phyloP scores from a whole-genome alignment of 176 grass and related monocot species.

The Carex scoparia region DNA sequence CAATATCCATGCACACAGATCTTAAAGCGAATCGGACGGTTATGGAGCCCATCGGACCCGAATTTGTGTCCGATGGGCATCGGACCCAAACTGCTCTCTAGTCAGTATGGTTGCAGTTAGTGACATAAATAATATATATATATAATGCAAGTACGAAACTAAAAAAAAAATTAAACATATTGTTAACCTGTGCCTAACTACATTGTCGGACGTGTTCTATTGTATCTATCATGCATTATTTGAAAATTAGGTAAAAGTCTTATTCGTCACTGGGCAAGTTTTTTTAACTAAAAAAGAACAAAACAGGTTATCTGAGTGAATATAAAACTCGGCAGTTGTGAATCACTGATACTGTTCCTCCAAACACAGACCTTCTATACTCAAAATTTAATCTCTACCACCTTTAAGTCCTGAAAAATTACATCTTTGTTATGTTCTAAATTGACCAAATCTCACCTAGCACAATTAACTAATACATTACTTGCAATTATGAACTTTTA shows the following conservation, averaged over 20 bases:
- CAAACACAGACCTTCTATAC: not conserved
- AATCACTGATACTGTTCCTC: not conserved
- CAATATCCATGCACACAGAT: too few species aligned
- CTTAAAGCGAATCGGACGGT: too few species aligned
- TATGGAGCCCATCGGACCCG: too few species aligned
- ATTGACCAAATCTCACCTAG: too few species aligned
- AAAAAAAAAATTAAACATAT: constrained; percentile 9
- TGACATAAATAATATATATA: not conserved
- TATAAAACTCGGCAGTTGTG: not conserved
- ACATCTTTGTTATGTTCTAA: too few species aligned
- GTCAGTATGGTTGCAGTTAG: constrained; percentile 14
- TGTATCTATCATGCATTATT: constrained; percentile 4
- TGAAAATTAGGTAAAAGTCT: constrained; percentile 14
- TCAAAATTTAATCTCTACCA: too few species aligned
- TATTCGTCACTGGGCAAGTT: not conserved
- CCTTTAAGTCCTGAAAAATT: too few species aligned
- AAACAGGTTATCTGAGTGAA: not conserved
- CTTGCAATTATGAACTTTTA: not conserved
- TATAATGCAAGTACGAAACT: not conserved
- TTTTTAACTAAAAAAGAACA: not conserved
- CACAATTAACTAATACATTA: too few species aligned
- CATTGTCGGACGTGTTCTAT: constrained; percentile 19
- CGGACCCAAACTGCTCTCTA: too few species aligned
- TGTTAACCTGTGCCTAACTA: constrained; percentile 10
- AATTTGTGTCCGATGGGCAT: too few species aligned